A percentile compares a stretch with the other conserved stretches of the same genome.
These are phyloP conservation scores for Magnusiomyces ingens DNA, from an alignment of 1,139 yeast genomes.

Conservation along the genomic window DNA sequence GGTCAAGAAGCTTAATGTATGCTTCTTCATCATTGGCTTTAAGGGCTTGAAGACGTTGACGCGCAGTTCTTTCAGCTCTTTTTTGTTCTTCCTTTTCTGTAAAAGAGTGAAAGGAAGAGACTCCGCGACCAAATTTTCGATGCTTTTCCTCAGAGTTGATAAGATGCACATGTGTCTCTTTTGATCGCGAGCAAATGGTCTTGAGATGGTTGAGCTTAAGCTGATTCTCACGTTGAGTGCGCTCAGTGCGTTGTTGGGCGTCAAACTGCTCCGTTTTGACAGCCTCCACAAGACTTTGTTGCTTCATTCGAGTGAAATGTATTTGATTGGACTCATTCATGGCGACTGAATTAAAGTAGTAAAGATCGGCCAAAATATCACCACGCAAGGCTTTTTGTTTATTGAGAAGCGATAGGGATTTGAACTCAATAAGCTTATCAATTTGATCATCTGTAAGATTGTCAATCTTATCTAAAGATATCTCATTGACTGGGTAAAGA, in stretches of 20 bases:
- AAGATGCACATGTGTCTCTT: slow-evolving; percentile 5
- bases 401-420: slow-evolving; percentile 62
- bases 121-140: slow-evolving; percentile 35
- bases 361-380: slow-evolving; percentile 56
- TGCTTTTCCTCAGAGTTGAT: slow-evolving; percentile 12
- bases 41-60: slow-evolving; percentile 95
- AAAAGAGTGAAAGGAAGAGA: slow-evolving; percentile 53
- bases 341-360: slow-evolving; percentile 40
- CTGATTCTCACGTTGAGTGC: slow-evolving; percentile 20
- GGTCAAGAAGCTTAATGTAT: slow-evolving; percentile 86
- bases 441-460: slow-evolving; percentile 21
- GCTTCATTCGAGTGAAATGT: slow-evolving; percentile 49
- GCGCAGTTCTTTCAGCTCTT: slow-evolving; percentile 84
- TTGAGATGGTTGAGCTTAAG: slow-evolving; percentile 13
- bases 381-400: slow-evolving; percentile 82
- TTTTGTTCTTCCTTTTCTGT: slow-evolving; percentile 88
- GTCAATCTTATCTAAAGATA: background rate
- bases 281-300: slow-evolving; percentile 54
- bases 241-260: slow-evolving; percentile 47
- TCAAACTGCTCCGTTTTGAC: slow-evolving; percentile 55
- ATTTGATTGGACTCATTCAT: slow-evolving; percentile 35
- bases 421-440: slow-evolving; percentile 57
- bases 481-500: slow-evolving; percentile 42
- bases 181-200: slow-evolving; percentile 10
- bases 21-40: slow-evolving; percentile 98